Evolutionary conservation across 2,329 filamentous ascomycete species (phyloP), one percentile per base, ranked within the genome.

Genomic region (Ascochyta koolunga): DNA sequence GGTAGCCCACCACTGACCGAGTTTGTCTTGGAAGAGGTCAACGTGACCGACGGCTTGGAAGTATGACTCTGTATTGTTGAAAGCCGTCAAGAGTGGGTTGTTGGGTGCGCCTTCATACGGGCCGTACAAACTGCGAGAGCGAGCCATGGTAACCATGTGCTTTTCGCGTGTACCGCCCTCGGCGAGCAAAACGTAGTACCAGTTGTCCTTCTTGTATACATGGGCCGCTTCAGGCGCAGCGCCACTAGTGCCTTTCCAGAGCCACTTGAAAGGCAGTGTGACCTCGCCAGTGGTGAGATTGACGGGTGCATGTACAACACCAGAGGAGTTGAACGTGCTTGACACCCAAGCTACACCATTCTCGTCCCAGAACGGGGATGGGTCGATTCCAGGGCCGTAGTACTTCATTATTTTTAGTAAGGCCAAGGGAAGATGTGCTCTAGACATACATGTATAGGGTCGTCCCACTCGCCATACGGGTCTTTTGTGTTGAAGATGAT

Each of bases 321-420:
- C 39, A 15, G 39, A 42, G 5, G 39, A 42, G 39, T 42, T 42
- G 39, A 31, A n/a, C 5, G 46, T 50, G 13, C 53, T 74, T 4
- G 60, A 56, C 15, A 83, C 76, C 46, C 83, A 85, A 0, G 77
- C 71, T 47, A 76, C 79, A 1, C 82, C 82, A 42, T 84, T 78
- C 0, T 77, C 76, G 43, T 84, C 79, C 79, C 81, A 85, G 59
- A 83, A 82, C 15, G 77, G 78, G 19, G 76, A 79, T 0, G 82
- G 79, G 41, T 86, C 83, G 44, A 82, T 82, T 1, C 79, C 80
- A 18, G 42, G 72, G 29, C 80, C 79, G n/a, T 79, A 72, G 58
- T 81, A 82, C 1, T 76, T 11, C 3, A 4, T 3, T 13, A 9
- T 2, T 21, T 10, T 42, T 11, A 42, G 39, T 32, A 6, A 10